These are phyloP conservation scores for Candida sp. DNA, from an alignment of 1,139 yeast species.

Conservation along the genomic window DNA sequence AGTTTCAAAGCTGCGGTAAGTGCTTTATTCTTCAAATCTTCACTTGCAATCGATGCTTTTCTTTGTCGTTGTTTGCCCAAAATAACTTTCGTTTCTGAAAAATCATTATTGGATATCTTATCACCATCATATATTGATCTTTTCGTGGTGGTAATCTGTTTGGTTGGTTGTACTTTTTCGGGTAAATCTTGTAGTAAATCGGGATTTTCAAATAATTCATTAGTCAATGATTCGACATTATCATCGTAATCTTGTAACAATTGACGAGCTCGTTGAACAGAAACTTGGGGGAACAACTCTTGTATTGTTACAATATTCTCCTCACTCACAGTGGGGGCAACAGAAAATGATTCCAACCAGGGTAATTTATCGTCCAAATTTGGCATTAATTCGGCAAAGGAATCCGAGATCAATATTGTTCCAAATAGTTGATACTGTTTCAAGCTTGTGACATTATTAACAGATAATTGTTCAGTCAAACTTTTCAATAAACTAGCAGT, in stretches of 20 bases:
- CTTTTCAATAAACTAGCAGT: slow-evolving; percentile 42
- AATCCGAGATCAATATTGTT: slow-evolving; percentile 44
- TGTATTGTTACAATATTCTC: slow-evolving; percentile 38
- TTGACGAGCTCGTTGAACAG: slow-evolving; percentile 38
- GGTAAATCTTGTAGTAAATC: slow-evolving; percentile 22
- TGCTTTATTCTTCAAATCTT: slow-evolving; percentile 49
- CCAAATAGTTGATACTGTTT: slow-evolving; percentile 51
- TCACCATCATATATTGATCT: slow-evolving; percentile 28
- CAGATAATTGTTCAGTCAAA: slow-evolving; percentile 37
- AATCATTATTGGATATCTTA: slow-evolving; percentile 21
- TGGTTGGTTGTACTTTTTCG: neutral
- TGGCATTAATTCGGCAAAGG: slow-evolving; percentile 44
- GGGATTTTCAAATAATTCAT: slow-evolving; percentile 61
- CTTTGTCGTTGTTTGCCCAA: slow-evolving; percentile 17
- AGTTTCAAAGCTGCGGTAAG: slow-evolving; percentile 61
- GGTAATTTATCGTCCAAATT: slow-evolving; percentile 47
- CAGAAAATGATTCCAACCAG: slow-evolving; percentile 23
- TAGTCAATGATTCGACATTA: slow-evolving; percentile 58
- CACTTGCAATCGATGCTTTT: slow-evolving; percentile 6
- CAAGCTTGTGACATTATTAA: slow-evolving; percentile 38
- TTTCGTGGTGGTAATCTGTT: slow-evolving; percentile 1
- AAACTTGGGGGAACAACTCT: slow-evolving; percentile 61
- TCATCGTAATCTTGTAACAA: slow-evolving; percentile 46
- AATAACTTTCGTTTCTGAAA: slow-evolving; percentile 14
- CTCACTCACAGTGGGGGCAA: slow-evolving; percentile 5